A percentile compares a stretch with the other conserved stretches of the same genome.
phyloP scores from a whole-genome alignment of 805 yeast species.

The Schwanniomyces polymorphus region DNA sequence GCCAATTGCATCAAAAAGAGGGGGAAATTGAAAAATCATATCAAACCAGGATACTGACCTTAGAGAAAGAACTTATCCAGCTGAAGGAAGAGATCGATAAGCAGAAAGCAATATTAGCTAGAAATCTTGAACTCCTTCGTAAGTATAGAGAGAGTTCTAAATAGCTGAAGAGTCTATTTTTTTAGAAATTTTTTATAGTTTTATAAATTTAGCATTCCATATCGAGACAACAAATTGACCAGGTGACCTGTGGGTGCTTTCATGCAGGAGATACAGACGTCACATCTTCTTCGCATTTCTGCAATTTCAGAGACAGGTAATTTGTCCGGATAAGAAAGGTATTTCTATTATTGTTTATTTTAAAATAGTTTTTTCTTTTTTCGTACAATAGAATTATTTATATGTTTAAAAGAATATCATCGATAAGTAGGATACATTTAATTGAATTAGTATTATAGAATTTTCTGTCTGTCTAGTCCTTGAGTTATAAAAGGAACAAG shows the following conservation, averaged over 20 bases:
- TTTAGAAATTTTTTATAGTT: neutral
- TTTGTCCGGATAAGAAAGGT: neutral
- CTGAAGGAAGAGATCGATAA: constrained; percentile 6
- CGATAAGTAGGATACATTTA: too few species aligned
- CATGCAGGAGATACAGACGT: neutral
- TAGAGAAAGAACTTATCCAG: neutral
- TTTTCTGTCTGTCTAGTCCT: too few species aligned
- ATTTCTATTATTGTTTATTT: neutral
- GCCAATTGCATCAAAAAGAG: neutral
- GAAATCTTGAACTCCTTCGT: constrained; percentile 5
- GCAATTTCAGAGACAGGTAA: neutral
- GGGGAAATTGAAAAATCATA: neutral
- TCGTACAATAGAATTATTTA: neutral
- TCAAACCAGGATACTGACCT: neutral
- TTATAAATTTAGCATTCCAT: neutral
- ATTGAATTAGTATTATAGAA: too few species aligned
- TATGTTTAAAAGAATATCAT: neutral
- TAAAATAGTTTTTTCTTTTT: neutral
- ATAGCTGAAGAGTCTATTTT: neutral
- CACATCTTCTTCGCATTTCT: neutral
- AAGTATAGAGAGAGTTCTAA: constrained; percentile 1
- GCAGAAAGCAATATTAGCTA: constrained; percentile 5
- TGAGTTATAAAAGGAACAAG: too few species aligned
- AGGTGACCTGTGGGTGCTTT: neutral
- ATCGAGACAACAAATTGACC: neutral